phyloP scores from a whole-genome alignment of 2,329 filamentous ascomycete genomes.

The Pochonia chlamydosporia region DNA sequence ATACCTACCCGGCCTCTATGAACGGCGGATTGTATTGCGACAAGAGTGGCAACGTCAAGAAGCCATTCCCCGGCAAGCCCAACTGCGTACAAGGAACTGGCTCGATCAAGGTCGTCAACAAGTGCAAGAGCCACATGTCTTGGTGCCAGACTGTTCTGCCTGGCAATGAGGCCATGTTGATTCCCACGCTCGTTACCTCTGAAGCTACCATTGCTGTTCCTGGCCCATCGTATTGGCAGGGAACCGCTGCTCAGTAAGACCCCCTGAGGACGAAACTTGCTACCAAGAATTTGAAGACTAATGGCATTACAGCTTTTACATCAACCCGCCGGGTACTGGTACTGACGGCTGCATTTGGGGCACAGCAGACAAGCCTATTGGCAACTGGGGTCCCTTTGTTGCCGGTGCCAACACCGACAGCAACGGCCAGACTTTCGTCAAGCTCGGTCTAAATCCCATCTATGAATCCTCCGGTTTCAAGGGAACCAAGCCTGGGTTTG shows the following conservation, averaged over 20 bases:
- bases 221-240: slow-evolving; percentile 62
- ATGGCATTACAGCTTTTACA: slow-evolving; percentile 58
- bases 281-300: slow-evolving; percentile 8
- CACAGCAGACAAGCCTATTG: slow-evolving; percentile 51
- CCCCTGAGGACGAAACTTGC: not conserved
- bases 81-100: slow-evolving; percentile 68
- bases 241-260: slow-evolving; percentile 67
- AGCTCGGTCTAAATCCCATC: slow-evolving; percentile 74
- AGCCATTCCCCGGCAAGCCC: slow-evolving; percentile 62
- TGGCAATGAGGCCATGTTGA: slow-evolving; percentile 77
- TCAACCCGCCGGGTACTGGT: slow-evolving; percentile 67
- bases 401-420: slow-evolving; percentile 66
- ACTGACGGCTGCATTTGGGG: slow-evolving; percentile 69
- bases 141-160: slow-evolving; percentile 78
- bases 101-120: slow-evolving; percentile 60
- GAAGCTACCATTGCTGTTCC: slow-evolving; percentile 63
- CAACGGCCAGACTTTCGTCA: slow-evolving; percentile 64
- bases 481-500: slow-evolving; percentile 56
- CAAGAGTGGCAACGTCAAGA: slow-evolving; percentile 55
- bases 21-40: slow-evolving; percentile 72
- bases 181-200: slow-evolving; percentile 62
- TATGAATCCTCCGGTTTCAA: slow-evolving; percentile 53
- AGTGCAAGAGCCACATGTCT: slow-evolving; percentile 54
- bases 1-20: slow-evolving; percentile 66
- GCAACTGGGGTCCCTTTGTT: slow-evolving; percentile 75